Evolutionary conservation across 345 rosid species (phyloP), one percentile per base, ranked within the genome.

Genomic region (Murraya koenigii): DNA sequence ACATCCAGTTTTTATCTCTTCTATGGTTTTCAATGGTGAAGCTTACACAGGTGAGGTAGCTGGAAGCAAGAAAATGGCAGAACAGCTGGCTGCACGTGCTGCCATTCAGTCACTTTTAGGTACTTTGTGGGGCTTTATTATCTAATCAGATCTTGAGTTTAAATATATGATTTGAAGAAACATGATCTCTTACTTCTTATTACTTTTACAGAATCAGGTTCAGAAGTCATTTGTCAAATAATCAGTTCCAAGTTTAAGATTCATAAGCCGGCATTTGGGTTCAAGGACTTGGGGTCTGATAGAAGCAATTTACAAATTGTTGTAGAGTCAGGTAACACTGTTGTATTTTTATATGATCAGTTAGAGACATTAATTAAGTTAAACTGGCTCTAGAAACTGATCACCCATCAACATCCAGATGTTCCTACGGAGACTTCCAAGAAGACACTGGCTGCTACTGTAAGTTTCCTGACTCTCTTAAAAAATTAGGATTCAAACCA

Each of bases 61-160:
- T 17, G 15, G 44, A 75, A 77, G 79, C 77, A 80, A 69, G 77
- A 77, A 74, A 69, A 80, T 70, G 55, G 83, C 83, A 23, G 83
- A 83, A 38, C 79, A 83, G 41, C 56, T 80, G 20, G 82, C 72
- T 10, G 81, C 81, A 38, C 56, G 36, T 4, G 66, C 17, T 28
- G 77, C 71, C 8, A 74, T 83, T 49, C 68, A 26, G 30, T 69
- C 83, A 69, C 79, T 80, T 60, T 77, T 77, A 23, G 80, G 83
- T 83, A 79, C 20, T 59, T 65, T 41, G 5, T 49, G 5, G 30
- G 56, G 36, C 60, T 26, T 60, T 32, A 19, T 65, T 66, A 47
- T 23, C 36, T 66, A 41, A 23, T 8, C 1, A 38, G 49, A 23
- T 66, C 26, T 35, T 52, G 59, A 55, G 49, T 56, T 36, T 60